Evolutionary conservation across 805 yeast genomes (phyloP).

Genomic region (Candida hispaniensis): DNA sequence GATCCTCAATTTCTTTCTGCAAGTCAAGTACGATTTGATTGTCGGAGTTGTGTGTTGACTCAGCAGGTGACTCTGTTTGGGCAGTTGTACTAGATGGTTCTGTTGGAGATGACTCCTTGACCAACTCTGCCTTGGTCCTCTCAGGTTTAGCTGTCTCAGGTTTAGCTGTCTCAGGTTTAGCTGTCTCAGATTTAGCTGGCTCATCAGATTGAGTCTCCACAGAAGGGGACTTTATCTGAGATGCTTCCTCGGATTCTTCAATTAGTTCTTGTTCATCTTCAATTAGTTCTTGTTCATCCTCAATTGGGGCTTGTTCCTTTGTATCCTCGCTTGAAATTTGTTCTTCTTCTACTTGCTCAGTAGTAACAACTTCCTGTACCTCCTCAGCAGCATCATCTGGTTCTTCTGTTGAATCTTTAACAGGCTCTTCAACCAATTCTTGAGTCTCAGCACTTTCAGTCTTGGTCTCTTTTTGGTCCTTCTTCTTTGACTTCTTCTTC

Average conservation of each 20-base stretch:
- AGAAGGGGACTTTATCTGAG: too few species aligned
- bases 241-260: not conserved
- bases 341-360: conserved; percentile 11
- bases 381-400: conserved; percentile 14
- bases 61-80: too few species aligned
- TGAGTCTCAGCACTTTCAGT: conserved; percentile 18
- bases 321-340: conserved; percentile 7
- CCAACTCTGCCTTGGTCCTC: too few species aligned
- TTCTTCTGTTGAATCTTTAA: too few species aligned
- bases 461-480: conserved; percentile 35
- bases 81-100: too few species aligned
- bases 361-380: conserved; percentile 8
- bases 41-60: too few species aligned
- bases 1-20: conserved; percentile 22
- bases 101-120: too few species aligned
- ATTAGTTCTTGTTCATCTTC: conserved; percentile 1
- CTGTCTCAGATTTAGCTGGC: too few species aligned
- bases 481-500: conserved; percentile 44
- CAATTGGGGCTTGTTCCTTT: conserved; percentile 3
- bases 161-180: too few species aligned
- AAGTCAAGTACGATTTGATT: too few species aligned
- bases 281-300: conserved; percentile 5
- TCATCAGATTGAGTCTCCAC: too few species aligned
- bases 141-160: too few species aligned
- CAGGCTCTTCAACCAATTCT: conserved; percentile 15